phyloP scores from a whole-genome alignment of 2,329 filamentous ascomycete genomes.

The Clonostachys sp. region DNA sequence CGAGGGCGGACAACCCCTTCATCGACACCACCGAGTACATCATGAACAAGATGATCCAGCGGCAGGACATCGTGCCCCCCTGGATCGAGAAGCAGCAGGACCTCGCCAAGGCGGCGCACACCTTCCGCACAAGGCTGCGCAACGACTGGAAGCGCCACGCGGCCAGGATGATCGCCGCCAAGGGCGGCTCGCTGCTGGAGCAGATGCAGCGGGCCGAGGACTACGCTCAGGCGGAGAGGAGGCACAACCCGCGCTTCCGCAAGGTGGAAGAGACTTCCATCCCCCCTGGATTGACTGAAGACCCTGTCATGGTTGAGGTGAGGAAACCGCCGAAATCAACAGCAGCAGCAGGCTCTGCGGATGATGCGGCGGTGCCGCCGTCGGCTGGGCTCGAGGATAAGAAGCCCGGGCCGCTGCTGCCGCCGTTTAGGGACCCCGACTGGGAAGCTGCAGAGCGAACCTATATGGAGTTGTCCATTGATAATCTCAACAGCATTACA shows the following conservation, averaged over 20 bases:
- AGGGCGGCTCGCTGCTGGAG: conserved; percentile 68
- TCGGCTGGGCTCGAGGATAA: conserved; percentile 6
- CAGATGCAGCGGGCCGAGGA: conserved; percentile 68
- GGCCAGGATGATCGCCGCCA: conserved; percentile 70
- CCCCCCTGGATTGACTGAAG: conserved; percentile 39
- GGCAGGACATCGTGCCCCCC: conserved; percentile 89
- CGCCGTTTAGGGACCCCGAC: conserved; percentile 71
- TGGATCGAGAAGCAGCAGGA: conserved; percentile 99
- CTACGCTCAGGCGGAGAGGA: conserved; percentile 71
- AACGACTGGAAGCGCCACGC: conserved; percentile 84
- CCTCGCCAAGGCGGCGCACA: conserved; percentile 60
- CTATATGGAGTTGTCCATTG: conserved; percentile 74
- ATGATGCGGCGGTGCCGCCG: neutral
- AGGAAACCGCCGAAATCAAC: conserved; percentile 22
- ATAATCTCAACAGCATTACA: conserved; percentile 73
- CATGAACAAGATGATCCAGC: conserved; percentile 97
- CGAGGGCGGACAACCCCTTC: conserved; percentile 80
- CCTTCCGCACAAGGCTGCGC: conserved; percentile 71
- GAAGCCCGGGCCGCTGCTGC: conserved; percentile 21
- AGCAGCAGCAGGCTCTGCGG: neutral
- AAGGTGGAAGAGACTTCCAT: conserved; percentile 38
- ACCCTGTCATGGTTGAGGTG: conserved; percentile 41
- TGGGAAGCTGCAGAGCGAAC: conserved; percentile 71
- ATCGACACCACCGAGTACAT: conserved; percentile 96
- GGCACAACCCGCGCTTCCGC: conserved; percentile 51